These are phyloP conservation scores for Saksenaea oblongispora DNA, from an alignment of 371 early-diverging fungal species.

Conservation along the genomic window DNA sequence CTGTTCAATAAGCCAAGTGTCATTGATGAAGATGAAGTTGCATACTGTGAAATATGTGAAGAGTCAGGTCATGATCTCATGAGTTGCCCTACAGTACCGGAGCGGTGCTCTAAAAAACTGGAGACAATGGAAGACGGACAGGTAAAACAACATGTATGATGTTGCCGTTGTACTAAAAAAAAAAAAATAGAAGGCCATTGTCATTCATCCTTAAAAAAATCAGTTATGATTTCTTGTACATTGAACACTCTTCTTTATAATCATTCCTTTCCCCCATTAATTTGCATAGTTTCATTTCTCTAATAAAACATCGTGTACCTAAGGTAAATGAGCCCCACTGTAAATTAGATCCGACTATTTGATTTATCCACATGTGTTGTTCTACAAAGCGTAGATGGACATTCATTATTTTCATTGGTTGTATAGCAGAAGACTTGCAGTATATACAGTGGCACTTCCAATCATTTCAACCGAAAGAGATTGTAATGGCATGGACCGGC, in stretches of 20 bases:
- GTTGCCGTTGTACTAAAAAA: background rate
- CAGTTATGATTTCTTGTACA: background rate
- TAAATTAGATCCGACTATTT: too few species aligned
- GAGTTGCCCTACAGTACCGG: constrained; percentile 7
- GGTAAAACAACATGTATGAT: background rate
- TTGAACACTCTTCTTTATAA: background rate
- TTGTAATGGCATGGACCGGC: too few species aligned
- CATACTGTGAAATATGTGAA: constrained; percentile 66
- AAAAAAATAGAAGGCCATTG: background rate
- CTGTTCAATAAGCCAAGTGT: background rate
- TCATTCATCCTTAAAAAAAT: background rate
- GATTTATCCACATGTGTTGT: background rate
- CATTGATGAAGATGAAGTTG: constrained; percentile 7
- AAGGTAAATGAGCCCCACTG: too few species aligned
- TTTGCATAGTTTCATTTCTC: background rate
- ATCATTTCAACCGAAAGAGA: too few species aligned
- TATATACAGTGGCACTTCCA: too few species aligned
- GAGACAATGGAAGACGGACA: background rate
- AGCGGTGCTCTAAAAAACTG: background rate
- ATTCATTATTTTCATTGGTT: too few species aligned
- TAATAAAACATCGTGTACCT: too few species aligned
- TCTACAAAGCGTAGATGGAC: background rate
- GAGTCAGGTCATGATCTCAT: constrained; percentile 57
- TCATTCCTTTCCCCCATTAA: background rate
- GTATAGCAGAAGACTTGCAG: too few species aligned